Percentiles rank a stretch among this genome's conserved stretches.
Evolutionary conservation across 129 eudicot genomes (phyloP).

Genomic region (Arctium lappa): DNA sequence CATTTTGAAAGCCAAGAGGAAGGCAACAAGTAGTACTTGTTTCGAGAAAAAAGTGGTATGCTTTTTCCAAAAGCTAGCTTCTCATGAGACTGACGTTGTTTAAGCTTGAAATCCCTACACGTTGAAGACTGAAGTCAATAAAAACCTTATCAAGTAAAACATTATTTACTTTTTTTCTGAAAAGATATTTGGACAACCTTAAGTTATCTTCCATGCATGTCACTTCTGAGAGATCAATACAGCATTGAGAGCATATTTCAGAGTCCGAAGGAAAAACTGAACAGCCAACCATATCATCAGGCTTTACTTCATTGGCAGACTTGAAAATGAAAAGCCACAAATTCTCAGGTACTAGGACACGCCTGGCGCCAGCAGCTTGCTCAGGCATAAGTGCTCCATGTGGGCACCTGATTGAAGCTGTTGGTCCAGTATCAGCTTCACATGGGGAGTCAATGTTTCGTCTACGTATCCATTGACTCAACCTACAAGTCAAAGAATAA

Average conservation of each 20-base stretch:
- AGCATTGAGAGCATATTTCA: constrained; percentile 61
- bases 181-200: constrained; percentile 46
- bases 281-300: constrained; percentile 72
- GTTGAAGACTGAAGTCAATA: constrained; percentile 12
- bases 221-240: constrained; percentile 63
- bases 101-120: constrained; percentile 81
- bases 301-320: constrained; percentile 68
- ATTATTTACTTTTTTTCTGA: not conserved
- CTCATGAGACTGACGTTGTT: constrained; percentile 88
- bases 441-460: constrained; percentile 73
- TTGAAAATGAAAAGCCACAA: constrained; percentile 77
- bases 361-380: constrained; percentile 88
- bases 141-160: constrained; percentile 2
- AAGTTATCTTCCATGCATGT: constrained; percentile 59
- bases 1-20: constrained; percentile 88
- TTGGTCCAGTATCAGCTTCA: constrained; percentile 97
- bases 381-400: constrained; percentile 95
- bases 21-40: constrained; percentile 70
- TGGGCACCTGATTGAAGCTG: constrained; percentile 85
- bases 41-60: constrained; percentile 39
- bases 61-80: constrained; percentile 72
- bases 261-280: constrained; percentile 60
- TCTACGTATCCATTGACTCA: constrained; percentile 92
- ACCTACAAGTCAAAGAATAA: constrained; percentile 41
- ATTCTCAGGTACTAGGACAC: constrained; percentile 72